Percentiles rank a stretch among this genome's conserved stretches.
Evolutionary conservation across 208 protist species (phyloP).

Genomic region (Entamoeba moshkovskii): DNA sequence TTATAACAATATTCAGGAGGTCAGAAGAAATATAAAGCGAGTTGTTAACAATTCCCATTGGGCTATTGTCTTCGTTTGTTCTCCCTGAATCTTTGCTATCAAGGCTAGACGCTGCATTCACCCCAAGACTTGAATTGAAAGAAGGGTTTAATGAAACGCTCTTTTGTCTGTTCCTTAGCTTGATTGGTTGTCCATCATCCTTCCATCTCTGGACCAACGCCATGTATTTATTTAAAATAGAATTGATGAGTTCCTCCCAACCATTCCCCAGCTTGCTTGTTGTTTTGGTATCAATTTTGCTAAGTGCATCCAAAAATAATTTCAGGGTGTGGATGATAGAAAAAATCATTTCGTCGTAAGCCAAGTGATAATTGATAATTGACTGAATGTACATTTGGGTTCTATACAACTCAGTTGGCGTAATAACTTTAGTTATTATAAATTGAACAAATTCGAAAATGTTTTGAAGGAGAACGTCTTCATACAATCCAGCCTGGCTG

Average conservation of each 20-base stretch:
- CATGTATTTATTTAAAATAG: not conserved
- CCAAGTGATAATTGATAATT: not conserved
- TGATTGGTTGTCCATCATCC: not conserved
- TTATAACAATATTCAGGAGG: not conserved
- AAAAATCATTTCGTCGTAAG: not conserved
- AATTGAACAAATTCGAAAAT: not conserved
- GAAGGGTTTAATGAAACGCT: too few relatives aligned
- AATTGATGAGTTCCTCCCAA: not conserved
- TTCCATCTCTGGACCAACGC: not conserved
- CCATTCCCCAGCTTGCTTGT: not conserved
- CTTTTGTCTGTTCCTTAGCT: not conserved
- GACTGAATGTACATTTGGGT: not conserved
- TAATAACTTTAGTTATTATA: not conserved
- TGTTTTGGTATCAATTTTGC: not conserved
- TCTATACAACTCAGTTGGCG: not conserved
- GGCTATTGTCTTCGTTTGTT: not conserved
- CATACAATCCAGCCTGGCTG: not conserved
- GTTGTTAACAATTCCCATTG: not conserved
- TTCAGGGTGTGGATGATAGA: not conserved
- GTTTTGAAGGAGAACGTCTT: not conserved
- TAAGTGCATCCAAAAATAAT: not conserved
- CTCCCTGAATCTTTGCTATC: not conserved
- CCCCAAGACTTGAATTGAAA: too few relatives aligned
- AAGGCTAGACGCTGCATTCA: not conserved
- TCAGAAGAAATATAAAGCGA: not conserved